These are phyloP conservation scores for Botrytis aclada DNA, from an alignment of 2,329 filamentous ascomycete genomes.

Conservation along the genomic window DNA sequence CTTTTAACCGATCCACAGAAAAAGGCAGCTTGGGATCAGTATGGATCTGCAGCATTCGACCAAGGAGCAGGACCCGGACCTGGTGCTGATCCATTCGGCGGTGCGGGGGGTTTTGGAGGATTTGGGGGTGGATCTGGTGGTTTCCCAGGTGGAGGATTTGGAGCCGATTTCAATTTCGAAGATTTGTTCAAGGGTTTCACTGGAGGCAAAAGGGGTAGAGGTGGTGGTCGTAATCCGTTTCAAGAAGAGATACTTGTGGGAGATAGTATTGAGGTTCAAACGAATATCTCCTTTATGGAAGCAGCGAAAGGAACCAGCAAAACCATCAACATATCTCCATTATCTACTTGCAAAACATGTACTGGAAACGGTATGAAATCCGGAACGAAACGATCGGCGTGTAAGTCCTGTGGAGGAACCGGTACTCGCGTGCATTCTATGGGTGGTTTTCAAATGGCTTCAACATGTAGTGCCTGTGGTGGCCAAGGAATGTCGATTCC, in stretches of 20 bases:
- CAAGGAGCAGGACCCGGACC: conserved; percentile 59
- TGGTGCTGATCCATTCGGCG: conserved; percentile 57
- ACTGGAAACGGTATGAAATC: conserved; percentile 79
- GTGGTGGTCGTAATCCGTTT: conserved; percentile 62
- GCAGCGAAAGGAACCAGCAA: conserved; percentile 88
- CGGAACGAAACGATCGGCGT: conserved; percentile 69
- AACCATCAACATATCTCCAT: conserved; percentile 80
- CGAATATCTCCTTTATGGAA: conserved; percentile 92
- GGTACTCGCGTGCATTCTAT: conserved; percentile 85
- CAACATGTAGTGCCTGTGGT: conserved; percentile 77
- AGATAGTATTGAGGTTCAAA: conserved; percentile 92
- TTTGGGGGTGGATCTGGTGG: conserved; percentile 47
- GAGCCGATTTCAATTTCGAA: conserved; percentile 88
- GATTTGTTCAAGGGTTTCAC: conserved; percentile 86
- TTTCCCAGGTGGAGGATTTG: conserved; percentile 61
- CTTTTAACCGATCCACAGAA: conserved; percentile 90
- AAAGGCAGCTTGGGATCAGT: conserved; percentile 87
- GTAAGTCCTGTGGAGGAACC: conserved; percentile 79
- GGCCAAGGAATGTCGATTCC: conserved; percentile 76
- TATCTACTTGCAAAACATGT: conserved; percentile 80
- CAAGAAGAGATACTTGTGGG: conserved; percentile 81
- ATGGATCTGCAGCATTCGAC: conserved; percentile 84
- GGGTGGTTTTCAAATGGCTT: conserved; percentile 94
- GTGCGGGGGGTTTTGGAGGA: conserved; percentile 58
- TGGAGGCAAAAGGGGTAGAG: conserved; percentile 45